Percentiles rank a stretch among this genome's conserved stretches.
Evolutionary conservation across 768 basidiomycete genomes (phyloP).

Genomic region (Termitomyces sp.): DNA sequence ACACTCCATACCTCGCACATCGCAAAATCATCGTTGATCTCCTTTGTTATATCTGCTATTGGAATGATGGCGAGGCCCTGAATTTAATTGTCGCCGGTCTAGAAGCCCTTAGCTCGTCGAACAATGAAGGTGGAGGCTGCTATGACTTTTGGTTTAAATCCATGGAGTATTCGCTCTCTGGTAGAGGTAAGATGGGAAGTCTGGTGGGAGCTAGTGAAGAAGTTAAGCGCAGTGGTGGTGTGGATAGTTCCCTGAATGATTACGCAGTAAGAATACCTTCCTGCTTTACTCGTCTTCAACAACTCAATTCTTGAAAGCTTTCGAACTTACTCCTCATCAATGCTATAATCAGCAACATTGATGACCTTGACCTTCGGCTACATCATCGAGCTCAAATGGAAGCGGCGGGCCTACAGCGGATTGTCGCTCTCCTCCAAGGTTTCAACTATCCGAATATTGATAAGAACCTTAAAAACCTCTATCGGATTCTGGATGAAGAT

Average conservation of each 20-base stretch:
- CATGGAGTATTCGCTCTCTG: slow-evolving; percentile 69
- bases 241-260: slow-evolving; percentile 71
- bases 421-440: slow-evolving; percentile 63
- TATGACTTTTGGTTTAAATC: slow-evolving; percentile 92
- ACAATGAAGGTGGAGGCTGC: slow-evolving; percentile 54
- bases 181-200: slow-evolving; percentile 93
- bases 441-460: slow-evolving; percentile 67
- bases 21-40: slow-evolving; percentile 79
- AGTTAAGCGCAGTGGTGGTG: slow-evolving; percentile 60
- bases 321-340: slow-evolving; percentile 73
- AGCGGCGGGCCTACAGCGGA: slow-evolving; percentile 71
- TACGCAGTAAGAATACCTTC: slow-evolving; percentile 64
- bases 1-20: slow-evolving; percentile 74
- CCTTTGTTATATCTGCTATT: slow-evolving; percentile 69
- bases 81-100: slow-evolving; percentile 72
- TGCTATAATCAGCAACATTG: slow-evolving; percentile 56
- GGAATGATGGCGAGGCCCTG: slow-evolving; percentile 55
- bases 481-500: slow-evolving; percentile 66
- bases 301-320: slow-evolving; percentile 35
- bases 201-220: slow-evolving; percentile 94
- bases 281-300: background rate
- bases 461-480: slow-evolving; percentile 59
- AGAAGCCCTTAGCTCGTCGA: slow-evolving; percentile 65
- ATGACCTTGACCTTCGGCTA: slow-evolving; percentile 80
- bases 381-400: slow-evolving; percentile 92